Conservation (phyloP, 2,329 filamentous ascomycete genomes). For the Pseudomassariella vexata region DNA sequence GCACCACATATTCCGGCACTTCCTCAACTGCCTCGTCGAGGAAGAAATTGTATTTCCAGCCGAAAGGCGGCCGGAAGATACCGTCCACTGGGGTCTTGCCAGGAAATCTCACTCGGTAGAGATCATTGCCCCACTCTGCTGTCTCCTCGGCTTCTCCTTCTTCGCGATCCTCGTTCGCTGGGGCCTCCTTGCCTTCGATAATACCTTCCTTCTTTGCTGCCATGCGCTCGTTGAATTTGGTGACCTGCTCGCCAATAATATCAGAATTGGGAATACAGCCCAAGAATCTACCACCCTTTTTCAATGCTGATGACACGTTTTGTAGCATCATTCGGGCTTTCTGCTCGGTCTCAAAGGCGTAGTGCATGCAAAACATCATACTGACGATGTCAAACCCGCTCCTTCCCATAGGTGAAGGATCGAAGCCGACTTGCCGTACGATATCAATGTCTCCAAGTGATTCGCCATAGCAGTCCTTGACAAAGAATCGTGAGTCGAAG, state of each 20-base stretch:
- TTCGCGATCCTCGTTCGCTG: slow-evolving; percentile 32
- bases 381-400: slow-evolving; percentile 93
- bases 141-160: slow-evolving; percentile 58
- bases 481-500: slow-evolving; percentile 82
- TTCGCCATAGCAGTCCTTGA: slow-evolving; percentile 89
- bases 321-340: slow-evolving; percentile 88
- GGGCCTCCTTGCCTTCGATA: slow-evolving; percentile 19
- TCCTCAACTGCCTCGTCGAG: slow-evolving; percentile 93
- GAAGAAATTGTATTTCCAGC: slow-evolving; percentile 98
- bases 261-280: slow-evolving; percentile 97
- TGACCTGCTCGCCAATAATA: slow-evolving; percentile 74
- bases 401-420: slow-evolving; percentile 64
- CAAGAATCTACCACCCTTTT: slow-evolving; percentile 91
- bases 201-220: slow-evolving; percentile 28
- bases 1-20: slow-evolving; percentile 95
- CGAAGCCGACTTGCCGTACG: slow-evolving; percentile 81
- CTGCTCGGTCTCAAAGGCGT: slow-evolving; percentile 88
- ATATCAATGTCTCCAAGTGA: slow-evolving; percentile 76
- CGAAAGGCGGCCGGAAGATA: slow-evolving; percentile 87
- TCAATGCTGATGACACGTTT: slow-evolving; percentile 84
- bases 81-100: slow-evolving; percentile 78
- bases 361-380: slow-evolving; percentile 99
- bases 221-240: slow-evolving; percentile 61
- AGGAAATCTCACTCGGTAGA: slow-evolving; percentile 87
- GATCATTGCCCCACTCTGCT: slow-evolving; percentile 86